Evolutionary conservation across 2,329 filamentous ascomycete genomes (phyloP), one percentile per base, ranked within the genome.

Genomic region (Neonectria coccinea): DNA sequence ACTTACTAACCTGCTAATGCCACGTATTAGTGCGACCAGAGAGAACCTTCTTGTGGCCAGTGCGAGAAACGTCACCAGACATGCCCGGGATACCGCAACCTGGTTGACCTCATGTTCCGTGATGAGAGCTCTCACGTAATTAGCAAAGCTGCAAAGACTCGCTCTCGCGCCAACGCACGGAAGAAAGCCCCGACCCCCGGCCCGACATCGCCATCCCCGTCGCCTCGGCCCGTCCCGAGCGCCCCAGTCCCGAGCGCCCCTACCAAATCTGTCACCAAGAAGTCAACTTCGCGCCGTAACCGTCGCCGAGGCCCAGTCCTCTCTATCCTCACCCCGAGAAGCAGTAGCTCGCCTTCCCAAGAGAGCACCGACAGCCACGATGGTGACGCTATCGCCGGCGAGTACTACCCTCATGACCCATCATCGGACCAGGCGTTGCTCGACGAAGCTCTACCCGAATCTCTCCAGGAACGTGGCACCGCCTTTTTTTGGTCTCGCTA

Each of bases 101-200:
- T 84, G 53, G 81, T 86, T 44, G 85, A 88, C 67, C 79, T 88
- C 65, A 86, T 88, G 79, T 88, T 88, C 68, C 82, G 85, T 45
- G 84, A 88, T 70, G 84, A 88, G 73, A 88, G 83, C 67, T 81
- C 80, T 33, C 84, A 85, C 71, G 85, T 88, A 59, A 85, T 85
- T 68, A 82, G 83, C 69, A 86, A 85, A 75, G 83, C 82, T 50
- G 81, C 79, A 56, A 80, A 79, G 61, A 69, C 65, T 54, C 71
- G 74, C 27, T 68, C 73, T 20, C 74, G 73, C 27, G 48, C 63
- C 56, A 72, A 69, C 36, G 65, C 66, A 25, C 59, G 59, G 44
- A 72, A 70, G 59, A 77, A 76, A 47, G 63, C 68, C 31, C 65
- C 52, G n/a, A 59, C 62, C 50, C 61, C 64, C 14, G 60, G 56